These are phyloP conservation scores for Tanacetum coccineum DNA, from an alignment of 129 eudicot species.

Conservation along the genomic window DNA sequence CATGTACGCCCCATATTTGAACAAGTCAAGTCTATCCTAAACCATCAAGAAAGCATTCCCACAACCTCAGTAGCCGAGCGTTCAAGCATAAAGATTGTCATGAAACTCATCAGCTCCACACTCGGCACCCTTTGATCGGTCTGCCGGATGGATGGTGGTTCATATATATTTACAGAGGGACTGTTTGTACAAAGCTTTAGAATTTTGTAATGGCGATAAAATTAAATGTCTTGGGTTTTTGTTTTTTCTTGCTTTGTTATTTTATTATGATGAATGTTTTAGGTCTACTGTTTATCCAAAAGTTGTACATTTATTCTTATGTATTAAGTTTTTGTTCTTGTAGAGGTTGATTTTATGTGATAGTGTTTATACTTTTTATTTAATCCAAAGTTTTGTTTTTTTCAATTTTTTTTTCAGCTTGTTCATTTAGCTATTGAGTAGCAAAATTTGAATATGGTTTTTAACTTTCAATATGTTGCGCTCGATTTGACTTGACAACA, in stretches of 20 bases:
- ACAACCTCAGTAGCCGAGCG: too few relatives aligned
- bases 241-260: slow-evolving; percentile 5
- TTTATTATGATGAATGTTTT: slow-evolving; percentile 23
- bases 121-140: slow-evolving; percentile 39
- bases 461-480: too few relatives aligned
- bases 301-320: slow-evolving; percentile 32
- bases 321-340: neutral
- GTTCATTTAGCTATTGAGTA: too few relatives aligned
- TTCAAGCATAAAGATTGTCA: slow-evolving; percentile 61
- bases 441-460: too few relatives aligned
- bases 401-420: too few relatives aligned
- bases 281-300: slow-evolving; percentile 18
- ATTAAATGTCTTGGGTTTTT: neutral
- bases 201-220: slow-evolving; percentile 9
- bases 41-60: too few relatives aligned
- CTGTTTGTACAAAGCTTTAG: slow-evolving; percentile 43
- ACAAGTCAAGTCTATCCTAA: too few relatives aligned
- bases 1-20: too few relatives aligned
- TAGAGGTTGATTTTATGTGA: neutral
- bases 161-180: slow-evolving; percentile 24
- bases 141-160: slow-evolving; percentile 2
- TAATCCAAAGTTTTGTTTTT: too few relatives aligned
- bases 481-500: too few relatives aligned
- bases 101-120: slow-evolving; percentile 84
- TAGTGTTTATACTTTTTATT: too few relatives aligned